Evolutionary conservation across 306 rosid species (phyloP).

Genomic region (Medicago lupulina): DNA sequence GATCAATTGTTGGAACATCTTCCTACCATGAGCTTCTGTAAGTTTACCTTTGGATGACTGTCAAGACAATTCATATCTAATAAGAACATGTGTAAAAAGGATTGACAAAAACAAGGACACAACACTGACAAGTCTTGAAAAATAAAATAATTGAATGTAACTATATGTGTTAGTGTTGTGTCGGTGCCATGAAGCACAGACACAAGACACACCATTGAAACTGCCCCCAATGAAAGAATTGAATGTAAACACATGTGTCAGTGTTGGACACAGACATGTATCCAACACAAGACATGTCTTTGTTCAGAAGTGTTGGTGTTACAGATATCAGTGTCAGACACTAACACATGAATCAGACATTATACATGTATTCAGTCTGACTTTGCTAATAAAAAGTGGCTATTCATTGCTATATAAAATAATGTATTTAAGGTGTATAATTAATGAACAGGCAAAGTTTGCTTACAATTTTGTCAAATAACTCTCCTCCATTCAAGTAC

Average conservation of each 20-base stretch:
- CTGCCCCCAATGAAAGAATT: no score
- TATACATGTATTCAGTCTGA: not conserved
- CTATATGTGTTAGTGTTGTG: not conserved
- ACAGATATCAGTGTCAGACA: no score
- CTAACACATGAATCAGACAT: no score
- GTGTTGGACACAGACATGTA: not conserved
- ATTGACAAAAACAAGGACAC: not conserved
- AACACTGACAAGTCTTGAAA: not conserved
- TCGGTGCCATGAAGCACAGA: not conserved
- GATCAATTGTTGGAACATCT: constrained; percentile 79
- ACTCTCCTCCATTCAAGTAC: constrained; percentile 79
- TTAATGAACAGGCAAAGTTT: constrained; percentile 6
- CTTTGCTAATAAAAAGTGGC: not conserved
- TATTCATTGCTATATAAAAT: not conserved
- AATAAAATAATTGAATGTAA: not conserved
- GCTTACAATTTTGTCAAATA: constrained; percentile 84
- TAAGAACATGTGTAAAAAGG: not conserved
- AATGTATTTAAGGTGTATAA: not conserved
- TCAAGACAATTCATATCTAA: not conserved
- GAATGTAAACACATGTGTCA: not conserved
- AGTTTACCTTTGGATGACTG: constrained; percentile 77
- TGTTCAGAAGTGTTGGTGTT: no score
- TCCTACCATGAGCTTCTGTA: constrained; percentile 69
- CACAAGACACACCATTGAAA: not conserved
- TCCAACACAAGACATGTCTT: no score